These are phyloP conservation scores for Boletus subluridellus DNA, from an alignment of 1,284 basidiomycete species.

Conservation along the genomic window DNA sequence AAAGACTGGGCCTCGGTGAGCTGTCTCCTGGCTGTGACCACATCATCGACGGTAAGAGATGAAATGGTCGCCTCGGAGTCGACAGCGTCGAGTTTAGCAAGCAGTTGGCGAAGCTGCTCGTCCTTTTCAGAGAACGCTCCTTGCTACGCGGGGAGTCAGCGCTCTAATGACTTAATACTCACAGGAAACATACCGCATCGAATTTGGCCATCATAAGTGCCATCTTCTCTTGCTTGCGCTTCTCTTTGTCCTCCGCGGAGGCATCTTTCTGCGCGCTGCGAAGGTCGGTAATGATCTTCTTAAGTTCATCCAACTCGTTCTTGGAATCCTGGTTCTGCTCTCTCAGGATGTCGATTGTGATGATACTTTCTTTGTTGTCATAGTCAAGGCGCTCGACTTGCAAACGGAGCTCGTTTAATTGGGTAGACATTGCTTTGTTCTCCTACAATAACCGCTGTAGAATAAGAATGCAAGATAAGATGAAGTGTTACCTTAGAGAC, in stretches of 20 bases:
- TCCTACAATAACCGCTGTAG: slow-evolving; percentile 50
- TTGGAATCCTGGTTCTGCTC: slow-evolving; percentile 91
- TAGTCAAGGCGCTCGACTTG: slow-evolving; percentile 92
- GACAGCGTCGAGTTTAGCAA: slow-evolving; percentile 79
- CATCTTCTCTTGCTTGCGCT: slow-evolving; percentile 99
- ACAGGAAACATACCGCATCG: slow-evolving; percentile 66
- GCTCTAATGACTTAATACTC: background rate
- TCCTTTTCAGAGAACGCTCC: slow-evolving; percentile 91
- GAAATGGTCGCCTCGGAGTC: slow-evolving; percentile 58
- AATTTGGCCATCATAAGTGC: slow-evolving; percentile 99
- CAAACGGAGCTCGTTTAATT: slow-evolving; percentile 88
- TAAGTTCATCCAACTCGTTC: slow-evolving; percentile 87
- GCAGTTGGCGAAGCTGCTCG: slow-evolving; percentile 80
- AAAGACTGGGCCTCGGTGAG: slow-evolving; percentile 85
- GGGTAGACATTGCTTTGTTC: slow-evolving; percentile 86
- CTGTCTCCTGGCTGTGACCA: slow-evolving; percentile 79
- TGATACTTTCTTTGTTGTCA: slow-evolving; percentile 92
- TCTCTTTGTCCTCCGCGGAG: slow-evolving; percentile 93
- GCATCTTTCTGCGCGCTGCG: slow-evolving; percentile 82
- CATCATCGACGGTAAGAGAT: slow-evolving; percentile 69
- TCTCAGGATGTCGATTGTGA: slow-evolving; percentile 94
- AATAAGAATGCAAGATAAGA: slow-evolving; percentile 1
- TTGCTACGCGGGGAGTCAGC: slow-evolving; percentile 47
- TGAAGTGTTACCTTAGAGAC: slow-evolving; percentile 60
- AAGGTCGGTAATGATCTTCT: slow-evolving; percentile 75